Conservation (phyloP, 345 rosid species). For the Psidium guajava region DNA sequence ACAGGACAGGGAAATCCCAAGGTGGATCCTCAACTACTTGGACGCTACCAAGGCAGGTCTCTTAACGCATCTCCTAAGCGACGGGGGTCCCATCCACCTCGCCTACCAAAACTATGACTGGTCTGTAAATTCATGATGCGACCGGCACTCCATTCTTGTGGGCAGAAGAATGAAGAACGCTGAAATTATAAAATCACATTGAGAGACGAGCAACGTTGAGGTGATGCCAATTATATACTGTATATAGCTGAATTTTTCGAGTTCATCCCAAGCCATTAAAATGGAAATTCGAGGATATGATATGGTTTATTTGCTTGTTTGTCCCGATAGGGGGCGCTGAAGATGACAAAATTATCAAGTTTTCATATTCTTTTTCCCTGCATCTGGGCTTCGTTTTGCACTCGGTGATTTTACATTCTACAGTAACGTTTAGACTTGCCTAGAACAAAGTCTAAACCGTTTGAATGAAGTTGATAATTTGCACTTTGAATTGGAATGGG, state of each 20-base stretch:
- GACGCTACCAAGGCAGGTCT: conserved; percentile 67
- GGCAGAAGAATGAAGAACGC: neutral
- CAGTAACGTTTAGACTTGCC: neutral
- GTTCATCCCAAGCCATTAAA: neutral
- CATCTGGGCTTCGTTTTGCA: neutral
- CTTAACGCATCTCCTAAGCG: conserved; percentile 57
- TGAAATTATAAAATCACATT: neutral
- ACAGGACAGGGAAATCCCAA: conserved; percentile 52
- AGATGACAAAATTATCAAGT: neutral
- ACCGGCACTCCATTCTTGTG: neutral
- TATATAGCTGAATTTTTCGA: neutral
- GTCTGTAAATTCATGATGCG: conserved; percentile 48
- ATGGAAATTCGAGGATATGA: neutral
- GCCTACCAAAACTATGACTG: conserved; percentile 70
- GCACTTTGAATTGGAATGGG: neutral
- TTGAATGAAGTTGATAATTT: neutral
- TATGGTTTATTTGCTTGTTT: neutral
- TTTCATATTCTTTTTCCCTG: neutral
- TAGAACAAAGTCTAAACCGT: neutral
- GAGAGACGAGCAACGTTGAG: neutral
- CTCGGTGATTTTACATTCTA: neutral
- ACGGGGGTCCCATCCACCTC: conserved; percentile 50
- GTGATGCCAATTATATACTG: neutral
- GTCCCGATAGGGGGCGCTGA: neutral
- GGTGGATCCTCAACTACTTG: conserved; percentile 63